These are phyloP conservation scores for Scheffersomyces segobiensis DNA, from an alignment of 1,139 yeast species.

Conservation along the genomic window DNA sequence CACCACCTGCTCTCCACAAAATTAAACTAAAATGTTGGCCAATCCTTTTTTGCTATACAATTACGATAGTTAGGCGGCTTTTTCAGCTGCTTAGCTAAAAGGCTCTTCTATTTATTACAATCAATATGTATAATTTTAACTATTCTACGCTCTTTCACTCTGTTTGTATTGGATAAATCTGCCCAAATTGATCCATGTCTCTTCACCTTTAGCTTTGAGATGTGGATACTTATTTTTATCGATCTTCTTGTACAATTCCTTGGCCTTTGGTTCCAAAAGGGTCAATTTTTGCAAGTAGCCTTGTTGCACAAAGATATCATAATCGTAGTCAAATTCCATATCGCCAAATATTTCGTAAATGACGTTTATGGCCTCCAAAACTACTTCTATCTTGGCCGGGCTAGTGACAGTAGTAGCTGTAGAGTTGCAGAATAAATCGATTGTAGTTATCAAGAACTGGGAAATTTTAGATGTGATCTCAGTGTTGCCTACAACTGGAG, in stretches of 20 bases:
- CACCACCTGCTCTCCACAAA: too few relatives aligned
- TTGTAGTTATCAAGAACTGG: slow-evolving; percentile 41
- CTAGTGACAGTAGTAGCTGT: slow-evolving; percentile 11
- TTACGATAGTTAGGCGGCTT: not conserved
- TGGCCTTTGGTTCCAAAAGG: slow-evolving; percentile 48
- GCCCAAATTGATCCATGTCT: slow-evolving; percentile 63
- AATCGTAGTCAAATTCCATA: slow-evolving; percentile 62
- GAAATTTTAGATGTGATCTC: slow-evolving; percentile 49
- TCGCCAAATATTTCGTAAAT: slow-evolving; percentile 86
- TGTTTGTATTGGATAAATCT: slow-evolving; percentile 77
- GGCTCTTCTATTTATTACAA: not conserved
- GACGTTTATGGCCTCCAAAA: slow-evolving; percentile 62
- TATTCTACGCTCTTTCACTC: slow-evolving; percentile 13
- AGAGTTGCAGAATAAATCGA: slow-evolving; percentile 18
- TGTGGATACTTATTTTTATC: slow-evolving; percentile 65
- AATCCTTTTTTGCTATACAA: too few relatives aligned
- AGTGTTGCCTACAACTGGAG: slow-evolving; percentile 46
- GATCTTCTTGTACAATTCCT: slow-evolving; percentile 57
- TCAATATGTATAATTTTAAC: too few relatives aligned
- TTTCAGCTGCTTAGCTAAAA: not conserved
- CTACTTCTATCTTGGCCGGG: slow-evolving; percentile 34
- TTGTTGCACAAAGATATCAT: slow-evolving; percentile 61
- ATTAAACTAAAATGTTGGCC: too few relatives aligned
- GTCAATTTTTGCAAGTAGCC: slow-evolving; percentile 48
- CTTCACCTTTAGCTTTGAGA: slow-evolving; percentile 67